Base-by-base conservation (phyloP, 1,139 yeast genomes). In the Suhomyces ambrosiae region DNA sequence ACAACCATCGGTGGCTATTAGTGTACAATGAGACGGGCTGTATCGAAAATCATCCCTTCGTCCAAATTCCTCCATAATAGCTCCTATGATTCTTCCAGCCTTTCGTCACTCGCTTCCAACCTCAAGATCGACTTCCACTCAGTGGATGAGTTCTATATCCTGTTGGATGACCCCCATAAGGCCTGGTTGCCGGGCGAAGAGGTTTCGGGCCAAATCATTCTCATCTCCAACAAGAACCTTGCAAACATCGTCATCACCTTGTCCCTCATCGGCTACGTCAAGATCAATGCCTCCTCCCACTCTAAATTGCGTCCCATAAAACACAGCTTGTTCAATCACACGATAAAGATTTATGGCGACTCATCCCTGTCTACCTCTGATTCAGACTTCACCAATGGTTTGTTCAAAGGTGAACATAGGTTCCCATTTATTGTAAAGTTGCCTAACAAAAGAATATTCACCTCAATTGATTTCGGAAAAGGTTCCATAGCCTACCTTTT, bases 371-470 rank as follows among this genome's bases (percentile, higher is more conserved):
- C 33, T n/a, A 23, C 19, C 15, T 31, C 42, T 2, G 30, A 42
- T 10, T 33, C 30, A 8, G 52, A 63, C 8, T 63, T 62, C 38
- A 34, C 56, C 13, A 66, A 63, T 46, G 87, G 87, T 0, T 56
- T 84, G 17, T 76, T 79, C 31, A 80, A 80, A 48, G 97, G 97
- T 19, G 92, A 86, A 53, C 97, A 89, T 59, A 67, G 87, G 26
- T 89, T 89, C 56, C 95, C 95, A 10, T 89, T 89, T 53, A 79
- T 84, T 35, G 86, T 88, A 30, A 82, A 78, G 47, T 68, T 89
- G 19, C 96, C 96, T 2, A 74, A 73, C 48, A 80, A 77, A 49
- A 74, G 86, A 45, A 71, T 87, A 4, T 82, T 74, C 56, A 84
- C 92, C 18, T 81, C 90, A 40, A 76, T 89, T 18, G 86, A 82